Conservation (phyloP, 495 filamentous ascomycete genomes). For the Hamigera avellanea region DNA sequence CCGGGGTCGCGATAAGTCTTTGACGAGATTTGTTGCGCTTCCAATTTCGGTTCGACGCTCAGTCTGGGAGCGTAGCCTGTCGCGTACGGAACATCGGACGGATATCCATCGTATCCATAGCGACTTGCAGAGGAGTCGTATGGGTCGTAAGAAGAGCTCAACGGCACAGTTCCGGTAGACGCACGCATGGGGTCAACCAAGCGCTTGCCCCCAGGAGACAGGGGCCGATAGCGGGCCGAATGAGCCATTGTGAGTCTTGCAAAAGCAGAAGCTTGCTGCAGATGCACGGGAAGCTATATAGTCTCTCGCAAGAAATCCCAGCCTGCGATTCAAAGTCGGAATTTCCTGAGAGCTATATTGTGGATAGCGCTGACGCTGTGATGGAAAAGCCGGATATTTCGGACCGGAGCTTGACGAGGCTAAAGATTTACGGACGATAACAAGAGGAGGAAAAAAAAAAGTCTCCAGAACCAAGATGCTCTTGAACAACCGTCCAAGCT, state of each 20-base stretch:
- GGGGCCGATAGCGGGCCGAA: slow-evolving; percentile 15
- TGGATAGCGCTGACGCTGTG: too few relatives aligned
- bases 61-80: slow-evolving; percentile 19
- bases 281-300: not conserved
- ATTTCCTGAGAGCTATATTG: too few relatives aligned
- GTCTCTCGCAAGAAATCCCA: too few relatives aligned
- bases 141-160: slow-evolving; percentile 24
- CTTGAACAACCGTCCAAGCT: too few relatives aligned
- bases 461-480: too few relatives aligned
- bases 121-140: slow-evolving; percentile 18
- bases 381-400: too few relatives aligned
- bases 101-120: slow-evolving; percentile 22
- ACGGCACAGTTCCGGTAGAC: slow-evolving; percentile 35
- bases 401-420: too few relatives aligned
- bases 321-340: too few relatives aligned
- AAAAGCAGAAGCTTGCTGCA: not conserved
- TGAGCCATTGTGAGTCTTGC: slow-evolving; percentile 9
- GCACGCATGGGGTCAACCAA: slow-evolving; percentile 32
- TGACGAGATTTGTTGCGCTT: slow-evolving; percentile 25
- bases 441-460: too few relatives aligned
- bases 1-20: slow-evolving; percentile 23
- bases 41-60: slow-evolving; percentile 16
- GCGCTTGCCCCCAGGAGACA: slow-evolving; percentile 25
- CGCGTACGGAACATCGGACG: slow-evolving; percentile 21
- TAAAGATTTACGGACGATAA: too few relatives aligned